Base-by-base conservation (phyloP, 2,329 filamentous ascomycete species). In the Arthrinium phaeospermum region DNA sequence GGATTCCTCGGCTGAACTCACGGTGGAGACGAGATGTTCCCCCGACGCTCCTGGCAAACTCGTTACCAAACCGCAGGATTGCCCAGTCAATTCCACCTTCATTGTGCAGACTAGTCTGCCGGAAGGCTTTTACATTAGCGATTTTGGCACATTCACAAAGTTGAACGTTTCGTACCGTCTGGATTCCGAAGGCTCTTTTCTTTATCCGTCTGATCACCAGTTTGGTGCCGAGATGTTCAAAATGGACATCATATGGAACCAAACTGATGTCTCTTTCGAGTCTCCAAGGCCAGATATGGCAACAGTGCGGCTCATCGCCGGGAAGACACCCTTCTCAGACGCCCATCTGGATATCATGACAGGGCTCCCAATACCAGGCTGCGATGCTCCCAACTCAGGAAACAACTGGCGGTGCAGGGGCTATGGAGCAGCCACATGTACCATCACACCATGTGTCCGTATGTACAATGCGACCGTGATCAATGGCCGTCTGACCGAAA, bases 381-480 rank as follows among this genome's bases (percentile, higher is more conserved):
- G 71, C 2, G n/a, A 53, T 14, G 47, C 6, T 1, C 16, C 30
- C n/a, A 34, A 44, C 5, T 6, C 5, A 8, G 44, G n/a, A 19
- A 22, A 72, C 24, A 34, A n/a, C 16, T 72, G 71, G 71, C 47
- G 41, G 0, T 72, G 71, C 49, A 27, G 47, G 8, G 46, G 67
- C 22, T 72, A 64, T 64, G 71, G 71, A 2, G 45, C 71, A 16
- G 71, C 67, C 24, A 69, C 46, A 1, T 69, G 71, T 61, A 24
- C n/a, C 19, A 8, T 72, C 12, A 4, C 37, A 24, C 71, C 47
- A 1, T 69, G 71, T 41, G 67, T 49, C 24, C 64, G 67, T 27
- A 57, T 7, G 22, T 72, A 72, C 24, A 69, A 61, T n/a, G 71
- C 71, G 16, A 61, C 46, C 37, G 47, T 72, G 19, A 22, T n/a